phyloP scores from a whole-genome alignment of 805 yeast species.

The Kurtzmaniella cleridarum region DNA sequence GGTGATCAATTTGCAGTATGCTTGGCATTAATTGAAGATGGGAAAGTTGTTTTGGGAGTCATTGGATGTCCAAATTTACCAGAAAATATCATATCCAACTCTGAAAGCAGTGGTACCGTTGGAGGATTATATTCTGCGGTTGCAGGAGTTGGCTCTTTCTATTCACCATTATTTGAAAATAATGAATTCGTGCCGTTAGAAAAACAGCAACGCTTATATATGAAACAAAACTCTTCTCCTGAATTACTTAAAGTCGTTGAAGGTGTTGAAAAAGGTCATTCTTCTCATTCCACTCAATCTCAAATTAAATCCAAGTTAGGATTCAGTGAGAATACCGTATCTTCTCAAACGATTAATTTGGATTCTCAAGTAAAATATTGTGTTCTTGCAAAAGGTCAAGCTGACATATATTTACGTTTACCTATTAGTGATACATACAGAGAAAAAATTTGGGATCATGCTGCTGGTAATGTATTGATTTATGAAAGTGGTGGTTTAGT shows the following conservation, averaged over 20 bases:
- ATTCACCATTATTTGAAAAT: conserved; percentile 34
- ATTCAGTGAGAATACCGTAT: conserved; percentile 44
- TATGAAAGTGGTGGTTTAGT: conserved; percentile 90
- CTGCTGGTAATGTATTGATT: conserved; percentile 86
- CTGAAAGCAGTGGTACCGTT: conserved; percentile 26
- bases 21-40: conserved; percentile 81
- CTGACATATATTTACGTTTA: conserved; percentile 84
- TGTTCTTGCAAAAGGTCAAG: conserved; percentile 82
- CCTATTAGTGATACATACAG: conserved; percentile 73
- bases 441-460: conserved; percentile 99
- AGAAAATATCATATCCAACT: conserved; percentile 37
- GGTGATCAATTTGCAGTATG: conserved; percentile 98
- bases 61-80: conserved; percentile 95
- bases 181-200: conserved; percentile 29
- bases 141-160: conserved; percentile 61
- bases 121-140: conserved; percentile 80
- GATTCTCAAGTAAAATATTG: conserved; percentile 98
- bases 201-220: conserved; percentile 37
- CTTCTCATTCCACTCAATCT: conserved; percentile 83
- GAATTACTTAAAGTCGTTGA: conserved; percentile 68
- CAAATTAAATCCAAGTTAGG: conserved; percentile 60
- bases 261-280: conserved; percentile 93
- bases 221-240: conserved; percentile 45
- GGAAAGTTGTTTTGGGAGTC: conserved; percentile 81
- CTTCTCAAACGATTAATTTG: conserved; percentile 62